Evolutionary conservation across 148 eudicot species (phyloP), one percentile per base, ranked within the genome.

Genomic region (Gaultheria prostrata): DNA sequence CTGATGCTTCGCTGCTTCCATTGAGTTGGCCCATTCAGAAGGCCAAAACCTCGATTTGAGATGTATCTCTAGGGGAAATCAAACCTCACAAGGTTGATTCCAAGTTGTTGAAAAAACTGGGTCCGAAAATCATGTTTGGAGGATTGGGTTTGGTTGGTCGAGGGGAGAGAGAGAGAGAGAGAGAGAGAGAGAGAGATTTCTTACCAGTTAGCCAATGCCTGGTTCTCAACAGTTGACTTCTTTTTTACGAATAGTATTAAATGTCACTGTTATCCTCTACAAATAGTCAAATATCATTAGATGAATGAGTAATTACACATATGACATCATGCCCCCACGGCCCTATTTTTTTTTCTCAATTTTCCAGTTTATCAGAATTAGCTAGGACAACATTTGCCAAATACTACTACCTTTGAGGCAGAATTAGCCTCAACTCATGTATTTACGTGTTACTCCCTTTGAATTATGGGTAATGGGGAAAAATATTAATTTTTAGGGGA

Each of bases 21-120:
- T 90, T 95, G 77, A 94, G 97, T 51, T 95, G 98, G 98, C 97
- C 97, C 1, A 94, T 95, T 77, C 81, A 83, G 17, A 95, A 94
- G 75, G 91, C 94, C 76, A 86, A 81, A 78, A 33, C 86, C 8
- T 77, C 88, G 46, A 46, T 82, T 86, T 63, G 30, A 9, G 69
- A 63, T 63, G 30, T 24, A n/a, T 50, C 84, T 76, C 75, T 63
- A 70, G 88, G 49, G 26, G 85, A 86, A 83, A 39, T 57, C 56
- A 74, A 84, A 85, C 13, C 88, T 80, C 45, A 53, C 61, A 81
- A 86, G 82, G 90, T 86, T 24, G 90, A 82, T 67, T 78, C 87
- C 56, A 91, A 86, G 80, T n/a, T n/a, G n/a, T 65, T 88, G n/a
- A 89, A 91, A 86, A 94, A 91, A 86, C 87, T 86, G 87, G 90